Evolutionary conservation across 768 basidiomycete genomes (phyloP).

Genomic region (Rhodotorula sphaerocarpa): DNA sequence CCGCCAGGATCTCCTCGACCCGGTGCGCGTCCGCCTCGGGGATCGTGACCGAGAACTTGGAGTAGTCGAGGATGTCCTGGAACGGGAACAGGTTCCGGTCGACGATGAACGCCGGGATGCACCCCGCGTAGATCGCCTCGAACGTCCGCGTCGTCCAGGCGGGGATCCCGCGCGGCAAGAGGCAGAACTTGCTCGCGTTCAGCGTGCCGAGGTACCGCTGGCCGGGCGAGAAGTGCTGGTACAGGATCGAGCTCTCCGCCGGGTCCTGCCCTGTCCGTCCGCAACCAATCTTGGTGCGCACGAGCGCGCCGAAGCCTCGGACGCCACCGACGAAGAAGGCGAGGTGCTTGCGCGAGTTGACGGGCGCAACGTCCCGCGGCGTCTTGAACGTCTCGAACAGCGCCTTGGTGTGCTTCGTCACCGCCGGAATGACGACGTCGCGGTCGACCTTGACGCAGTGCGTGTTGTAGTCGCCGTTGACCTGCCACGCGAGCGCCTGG

Average conservation of each 20-base stretch:
- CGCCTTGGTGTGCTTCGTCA: slow-evolving; percentile 33
- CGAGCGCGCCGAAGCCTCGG: slow-evolving; percentile 35
- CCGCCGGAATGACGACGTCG: slow-evolving; percentile 37
- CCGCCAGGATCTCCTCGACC: slow-evolving; percentile 43
- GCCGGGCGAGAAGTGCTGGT: slow-evolving; percentile 32
- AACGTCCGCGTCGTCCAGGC: slow-evolving; percentile 43
- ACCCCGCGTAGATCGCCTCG: slow-evolving; percentile 47
- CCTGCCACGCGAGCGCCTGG: slow-evolving; percentile 37
- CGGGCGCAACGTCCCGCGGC: slow-evolving; percentile 17
- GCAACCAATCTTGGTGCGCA: slow-evolving; percentile 34
- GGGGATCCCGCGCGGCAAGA: slow-evolving; percentile 36
- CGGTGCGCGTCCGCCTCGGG: slow-evolving; percentile 44
- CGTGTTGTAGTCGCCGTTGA: slow-evolving; percentile 40
- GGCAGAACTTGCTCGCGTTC: slow-evolving; percentile 37
- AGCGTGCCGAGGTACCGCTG: slow-evolving; percentile 36
- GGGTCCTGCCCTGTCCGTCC: slow-evolving; percentile 19
- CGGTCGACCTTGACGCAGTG: slow-evolving; percentile 38
- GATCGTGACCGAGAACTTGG: slow-evolving; percentile 45
- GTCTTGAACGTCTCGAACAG: slow-evolving; percentile 31
- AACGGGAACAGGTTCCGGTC: slow-evolving; percentile 46
- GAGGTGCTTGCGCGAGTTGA: slow-evolving; percentile 27
- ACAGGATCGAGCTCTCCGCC: slow-evolving; percentile 21
- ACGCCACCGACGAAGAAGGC: slow-evolving; percentile 38
- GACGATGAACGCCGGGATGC: slow-evolving; percentile 47
- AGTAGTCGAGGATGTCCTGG: slow-evolving; percentile 46